phyloP scores from a whole-genome alignment of 768 basidiomycete genomes.

The Naganishia onofrii region DNA sequence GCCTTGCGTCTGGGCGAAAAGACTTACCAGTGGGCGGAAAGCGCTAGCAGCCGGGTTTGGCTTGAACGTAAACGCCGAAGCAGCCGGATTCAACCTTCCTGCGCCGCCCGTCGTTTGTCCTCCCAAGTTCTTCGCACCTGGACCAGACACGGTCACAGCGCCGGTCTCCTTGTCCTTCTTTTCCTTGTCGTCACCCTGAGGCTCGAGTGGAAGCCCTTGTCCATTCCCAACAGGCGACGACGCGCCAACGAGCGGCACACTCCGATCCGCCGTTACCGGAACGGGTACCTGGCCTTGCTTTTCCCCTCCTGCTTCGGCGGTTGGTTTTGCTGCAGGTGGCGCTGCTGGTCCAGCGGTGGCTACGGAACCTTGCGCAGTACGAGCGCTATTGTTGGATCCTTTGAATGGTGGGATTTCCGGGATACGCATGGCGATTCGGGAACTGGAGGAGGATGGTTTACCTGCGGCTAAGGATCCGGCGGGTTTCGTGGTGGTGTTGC shows the following conservation, averaged over 20 bases:
- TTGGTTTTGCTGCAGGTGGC: not conserved
- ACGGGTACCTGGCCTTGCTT: conserved; percentile 34
- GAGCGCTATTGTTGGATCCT: conserved; percentile 53
- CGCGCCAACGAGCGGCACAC: conserved; percentile 12
- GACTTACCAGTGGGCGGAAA: conserved; percentile 51
- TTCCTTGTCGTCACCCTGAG: conserved; percentile 36
- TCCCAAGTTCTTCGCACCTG: conserved; percentile 58
- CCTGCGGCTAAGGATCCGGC: not conserved
- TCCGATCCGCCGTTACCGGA: conserved; percentile 35
- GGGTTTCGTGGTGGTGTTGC: conserved; percentile 21
- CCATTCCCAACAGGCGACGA: not conserved
- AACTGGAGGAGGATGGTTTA: not conserved
- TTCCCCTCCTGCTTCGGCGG: conserved; percentile 13
- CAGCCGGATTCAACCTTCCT: conserved; percentile 70
- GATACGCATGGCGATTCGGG: conserved; percentile 67
- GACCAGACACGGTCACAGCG: conserved; percentile 49
- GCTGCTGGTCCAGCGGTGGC: not conserved
- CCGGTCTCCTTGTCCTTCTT: conserved; percentile 37
- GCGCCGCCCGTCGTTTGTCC: not conserved
- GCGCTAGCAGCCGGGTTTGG: conserved; percentile 76
- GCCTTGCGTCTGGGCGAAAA: too few relatives aligned
- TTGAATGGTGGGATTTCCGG: conserved; percentile 89
- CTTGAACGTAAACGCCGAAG: conserved; percentile 73
- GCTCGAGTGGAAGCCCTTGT: not conserved
- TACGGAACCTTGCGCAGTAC: conserved; percentile 48